These are phyloP conservation scores for Bruguiera sexangula DNA, from an alignment of 345 rosid species.

Conservation along the genomic window DNA sequence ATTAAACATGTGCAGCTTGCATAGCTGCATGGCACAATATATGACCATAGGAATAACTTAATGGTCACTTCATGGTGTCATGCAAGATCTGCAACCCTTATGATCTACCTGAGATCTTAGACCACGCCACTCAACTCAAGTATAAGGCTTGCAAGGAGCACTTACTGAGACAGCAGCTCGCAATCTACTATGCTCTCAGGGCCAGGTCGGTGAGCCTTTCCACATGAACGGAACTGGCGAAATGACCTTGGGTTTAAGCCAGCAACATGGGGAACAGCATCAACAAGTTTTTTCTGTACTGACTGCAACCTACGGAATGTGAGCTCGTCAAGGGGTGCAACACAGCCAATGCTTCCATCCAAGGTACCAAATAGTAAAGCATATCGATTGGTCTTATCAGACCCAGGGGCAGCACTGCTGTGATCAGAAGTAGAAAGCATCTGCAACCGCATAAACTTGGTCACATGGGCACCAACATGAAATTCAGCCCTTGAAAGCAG, in stretches of 20 bases:
- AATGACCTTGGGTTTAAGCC: conserved; percentile 93
- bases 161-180: conserved; percentile 91
- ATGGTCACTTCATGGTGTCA: no score
- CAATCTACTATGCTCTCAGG: conserved; percentile 95
- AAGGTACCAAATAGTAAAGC: conserved; percentile 83
- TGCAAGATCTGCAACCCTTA: not conserved
- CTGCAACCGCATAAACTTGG: conserved; percentile 85
- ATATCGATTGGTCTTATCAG: conserved; percentile 89
- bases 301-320: conserved; percentile 93
- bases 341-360: conserved; percentile 90
- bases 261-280: conserved; percentile 87
- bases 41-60: no score
- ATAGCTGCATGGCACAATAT: not conserved
- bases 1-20: not conserved
- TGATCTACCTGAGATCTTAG: conserved; percentile 1
- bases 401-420: conserved; percentile 44
- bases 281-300: conserved; percentile 82
- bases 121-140: not conserved
- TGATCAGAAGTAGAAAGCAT: conserved; percentile 71
- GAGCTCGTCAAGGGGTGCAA: conserved; percentile 92
- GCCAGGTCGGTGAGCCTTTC: conserved; percentile 89
- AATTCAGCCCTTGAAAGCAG: conserved; percentile 94
- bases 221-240: conserved; percentile 73
- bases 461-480: conserved; percentile 85
- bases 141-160: conserved; percentile 14